A percentile compares a stretch with the other conserved stretches of the same genome.
These are phyloP conservation scores for Blumeria graminis DNA, from an alignment of 2,329 filamentous ascomycete species.

Conservation along the genomic window DNA sequence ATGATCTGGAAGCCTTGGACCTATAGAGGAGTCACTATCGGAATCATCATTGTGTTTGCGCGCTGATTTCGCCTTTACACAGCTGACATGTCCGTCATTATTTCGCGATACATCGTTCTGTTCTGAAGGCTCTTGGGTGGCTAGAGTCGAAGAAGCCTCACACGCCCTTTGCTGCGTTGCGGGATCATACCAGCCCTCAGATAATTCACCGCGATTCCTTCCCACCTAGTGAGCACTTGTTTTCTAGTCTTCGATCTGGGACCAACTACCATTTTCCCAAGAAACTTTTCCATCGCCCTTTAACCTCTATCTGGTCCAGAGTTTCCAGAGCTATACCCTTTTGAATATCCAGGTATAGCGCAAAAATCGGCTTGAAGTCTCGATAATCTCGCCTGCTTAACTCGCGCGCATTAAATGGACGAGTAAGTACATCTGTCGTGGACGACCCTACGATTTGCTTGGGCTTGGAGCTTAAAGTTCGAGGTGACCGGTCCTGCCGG, in stretches of 20 bases:
- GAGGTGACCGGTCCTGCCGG: slow-evolving; percentile 13
- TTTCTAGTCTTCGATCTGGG: neutral
- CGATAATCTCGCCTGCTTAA: slow-evolving; percentile 47
- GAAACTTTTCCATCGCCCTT: slow-evolving; percentile 85
- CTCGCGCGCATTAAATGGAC: slow-evolving; percentile 42
- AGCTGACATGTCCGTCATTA: too few relatives aligned
- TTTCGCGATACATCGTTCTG: too few relatives aligned
- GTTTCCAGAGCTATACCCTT: slow-evolving; percentile 47
- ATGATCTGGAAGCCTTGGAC: slow-evolving; percentile 22
- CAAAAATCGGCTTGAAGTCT: slow-evolving; percentile 47
- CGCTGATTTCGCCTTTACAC: neutral
- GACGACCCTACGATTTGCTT: too few relatives aligned
- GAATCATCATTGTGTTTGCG: slow-evolving; percentile 3
- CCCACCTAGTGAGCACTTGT: neutral
- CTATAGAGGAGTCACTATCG: slow-evolving; percentile 17
- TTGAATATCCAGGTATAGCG: slow-evolving; percentile 69
- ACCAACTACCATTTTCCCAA: slow-evolving; percentile 50
- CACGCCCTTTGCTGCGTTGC: slow-evolving; percentile 21
- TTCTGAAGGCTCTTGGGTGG: neutral
- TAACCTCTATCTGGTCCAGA: slow-evolving; percentile 50
- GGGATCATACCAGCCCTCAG: slow-evolving; percentile 84
- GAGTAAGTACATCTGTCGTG: slow-evolving; percentile 30
- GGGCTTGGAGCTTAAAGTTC: neutral
- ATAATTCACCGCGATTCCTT: slow-evolving; percentile 65
- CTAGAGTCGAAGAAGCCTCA: slow-evolving; percentile 5